These are phyloP conservation scores for Candida sanyaensis DNA, from an alignment of 1,139 yeast genomes.

Conservation along the genomic window DNA sequence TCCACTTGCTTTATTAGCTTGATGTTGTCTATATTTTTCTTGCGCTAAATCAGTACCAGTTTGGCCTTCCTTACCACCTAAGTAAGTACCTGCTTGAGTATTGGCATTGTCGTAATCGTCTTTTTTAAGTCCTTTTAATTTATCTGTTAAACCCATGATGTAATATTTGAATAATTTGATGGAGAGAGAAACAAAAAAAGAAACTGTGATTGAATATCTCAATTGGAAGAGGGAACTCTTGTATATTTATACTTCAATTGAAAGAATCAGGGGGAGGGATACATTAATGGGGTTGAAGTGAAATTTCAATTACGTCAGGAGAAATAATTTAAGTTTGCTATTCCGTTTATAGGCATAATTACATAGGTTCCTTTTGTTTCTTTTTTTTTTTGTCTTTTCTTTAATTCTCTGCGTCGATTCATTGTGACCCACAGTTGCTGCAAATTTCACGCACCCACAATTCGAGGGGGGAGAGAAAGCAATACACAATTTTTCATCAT, in stretches of 20 bases:
- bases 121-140: conserved; percentile 13
- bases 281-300: too few relatives aligned
- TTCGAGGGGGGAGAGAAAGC: neutral
- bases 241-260: neutral
- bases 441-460: neutral
- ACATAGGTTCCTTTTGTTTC: neutral
- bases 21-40: conserved; percentile 12
- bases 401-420: neutral
- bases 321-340: neutral
- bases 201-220: neutral
- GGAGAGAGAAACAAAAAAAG: neutral
- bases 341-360: neutral
- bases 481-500: neutral
- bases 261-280: neutral
- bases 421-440: neutral
- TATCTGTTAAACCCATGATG: conserved; percentile 14
- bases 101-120: conserved; percentile 12
- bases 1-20: neutral
- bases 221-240: neutral
- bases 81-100: conserved; percentile 13
- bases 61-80: conserved; percentile 15
- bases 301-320: neutral
- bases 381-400: neutral
- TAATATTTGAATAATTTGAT: neutral
- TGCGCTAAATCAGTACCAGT: conserved; percentile 14